Evolutionary conservation across 805 yeast genomes (phyloP), one percentile per base, ranked within the genome.

Genomic region (Pichia thaimueangensis): DNA sequence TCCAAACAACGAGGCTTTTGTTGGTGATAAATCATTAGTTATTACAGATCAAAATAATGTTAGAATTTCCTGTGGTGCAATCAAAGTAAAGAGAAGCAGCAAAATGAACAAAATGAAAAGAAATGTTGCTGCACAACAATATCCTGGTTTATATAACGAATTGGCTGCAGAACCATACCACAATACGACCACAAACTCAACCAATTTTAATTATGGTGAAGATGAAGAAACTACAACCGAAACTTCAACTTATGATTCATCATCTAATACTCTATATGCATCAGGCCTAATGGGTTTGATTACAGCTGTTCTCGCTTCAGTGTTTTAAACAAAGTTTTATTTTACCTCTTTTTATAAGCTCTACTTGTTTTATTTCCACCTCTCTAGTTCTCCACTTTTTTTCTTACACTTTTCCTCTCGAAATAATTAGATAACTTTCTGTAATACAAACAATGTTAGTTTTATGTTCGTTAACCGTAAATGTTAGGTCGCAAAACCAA

Each of bases 51-150:
- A 72, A 36, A 69, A 77, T 55, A 58, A 70, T 54, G 73, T 76
- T 34, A 73, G 67, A 49, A 70, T 80, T 55, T 80, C 84, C 13
- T 81, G 87, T 60, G 80, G 82, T 34, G 74, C 74, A 49, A 78
- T 81, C 46, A 64, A 64, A 45, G 51, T 60, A 47, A 55, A 58
- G 21, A 53, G 39, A 30, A n/a, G n/a, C n/a, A n/a, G n/a, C n/a
- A 52, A 52, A 49, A 50, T 41, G 41, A 32, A 21, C 6, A 53
- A 53, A 48, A 51, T 55, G 43, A 42, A 53, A 29, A 57, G 60
- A 46, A 47, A 41, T 21, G 53, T 51, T 15, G 52, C 53, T 15
- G 57, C 54, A 19, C 30, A 35, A 15, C 30, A 23, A 6, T 31
- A 33, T 15, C 17, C 15, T 5, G 16, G 21, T 8, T n/a, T 17